phyloP scores from a whole-genome alignment of 768 basidiomycete genomes.

The Naganishia randhawae region DNA sequence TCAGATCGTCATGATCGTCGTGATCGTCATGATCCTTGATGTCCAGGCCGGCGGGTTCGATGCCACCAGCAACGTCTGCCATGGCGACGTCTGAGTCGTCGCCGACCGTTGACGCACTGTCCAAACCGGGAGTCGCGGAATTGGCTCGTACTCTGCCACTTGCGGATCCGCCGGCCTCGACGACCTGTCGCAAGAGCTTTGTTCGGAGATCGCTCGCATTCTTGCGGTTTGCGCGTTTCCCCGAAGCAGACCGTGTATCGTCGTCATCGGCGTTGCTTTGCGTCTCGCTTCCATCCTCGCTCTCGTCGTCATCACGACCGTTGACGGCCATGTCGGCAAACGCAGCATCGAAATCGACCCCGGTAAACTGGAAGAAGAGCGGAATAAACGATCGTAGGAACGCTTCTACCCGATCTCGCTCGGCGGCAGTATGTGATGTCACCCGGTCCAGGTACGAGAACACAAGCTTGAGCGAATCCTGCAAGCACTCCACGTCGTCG shows the following conservation, averaged over 20 bases:
- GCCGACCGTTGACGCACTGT: background rate
- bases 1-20: constrained; percentile 36
- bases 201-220: constrained; percentile 68
- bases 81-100: constrained; percentile 26
- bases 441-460: constrained; percentile 87
- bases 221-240: constrained; percentile 42
- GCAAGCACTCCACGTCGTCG: constrained; percentile 71
- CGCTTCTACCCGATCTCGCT: constrained; percentile 76
- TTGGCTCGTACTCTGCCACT: constrained; percentile 34
- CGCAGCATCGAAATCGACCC: constrained; percentile 53
- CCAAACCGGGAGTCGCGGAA: constrained; percentile 25
- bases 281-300: constrained; percentile 36
- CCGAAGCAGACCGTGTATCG: constrained; percentile 31
- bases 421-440: constrained; percentile 64
- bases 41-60: constrained; percentile 28
- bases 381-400: constrained; percentile 83
- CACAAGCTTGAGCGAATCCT: constrained; percentile 84
- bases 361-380: constrained; percentile 61
- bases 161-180: constrained; percentile 53
- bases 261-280: constrained; percentile 48
- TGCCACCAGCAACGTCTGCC: constrained; percentile 24
- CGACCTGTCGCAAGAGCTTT: constrained; percentile 71
- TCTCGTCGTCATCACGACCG: constrained; percentile 58
- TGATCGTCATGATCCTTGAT: constrained; percentile 47
- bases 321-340: constrained; percentile 56